Percentiles rank a stretch among this genome's conserved stretches.
phyloP scores from a whole-genome alignment of 2,329 filamentous ascomycete genomes.

The Aureobasidium pullulans region DNA sequence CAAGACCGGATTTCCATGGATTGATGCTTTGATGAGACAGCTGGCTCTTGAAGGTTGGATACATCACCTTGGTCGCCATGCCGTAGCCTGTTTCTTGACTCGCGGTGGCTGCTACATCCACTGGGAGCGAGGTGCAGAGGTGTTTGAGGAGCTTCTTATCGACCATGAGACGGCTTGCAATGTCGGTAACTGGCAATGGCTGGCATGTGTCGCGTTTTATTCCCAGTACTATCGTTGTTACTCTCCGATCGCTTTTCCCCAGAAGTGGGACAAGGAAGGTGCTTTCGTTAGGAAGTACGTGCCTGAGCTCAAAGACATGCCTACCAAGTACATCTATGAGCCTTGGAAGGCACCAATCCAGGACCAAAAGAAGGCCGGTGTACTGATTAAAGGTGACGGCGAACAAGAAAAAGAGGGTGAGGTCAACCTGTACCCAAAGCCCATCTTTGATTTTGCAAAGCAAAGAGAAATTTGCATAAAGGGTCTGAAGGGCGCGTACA shows the following conservation, averaged over 20 bases:
- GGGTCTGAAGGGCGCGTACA: slow-evolving; percentile 64
- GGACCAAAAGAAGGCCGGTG: slow-evolving; percentile 63
- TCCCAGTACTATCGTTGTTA: slow-evolving; percentile 65
- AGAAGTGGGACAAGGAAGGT: slow-evolving; percentile 68
- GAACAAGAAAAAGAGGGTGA: slow-evolving; percentile 36
- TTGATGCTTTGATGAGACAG: slow-evolving; percentile 74
- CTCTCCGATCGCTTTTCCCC: slow-evolving; percentile 61
- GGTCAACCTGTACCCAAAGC: slow-evolving; percentile 55
- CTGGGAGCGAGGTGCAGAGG: slow-evolving; percentile 71
- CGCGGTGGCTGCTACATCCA: slow-evolving; percentile 69
- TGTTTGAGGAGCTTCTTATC: slow-evolving; percentile 68
- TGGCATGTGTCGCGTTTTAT: slow-evolving; percentile 69
- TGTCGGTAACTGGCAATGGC: slow-evolving; percentile 71
- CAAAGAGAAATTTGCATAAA: slow-evolving; percentile 56
- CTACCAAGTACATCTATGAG: slow-evolving; percentile 69
- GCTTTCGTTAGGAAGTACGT: slow-evolving; percentile 57
- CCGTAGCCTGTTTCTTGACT: slow-evolving; percentile 76
- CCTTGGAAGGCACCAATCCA: slow-evolving; percentile 64
- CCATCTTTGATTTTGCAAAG: slow-evolving; percentile 68
- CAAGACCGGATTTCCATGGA: slow-evolving; percentile 69
- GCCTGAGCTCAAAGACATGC: slow-evolving; percentile 56
- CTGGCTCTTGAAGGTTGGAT: slow-evolving; percentile 68
- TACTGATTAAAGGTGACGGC: slow-evolving; percentile 50
- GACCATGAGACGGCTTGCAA: slow-evolving; percentile 71
- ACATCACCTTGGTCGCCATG: slow-evolving; percentile 68